Conservation (phyloP, 768 basidiomycete species). For the Lyophyllum semitale region DNA sequence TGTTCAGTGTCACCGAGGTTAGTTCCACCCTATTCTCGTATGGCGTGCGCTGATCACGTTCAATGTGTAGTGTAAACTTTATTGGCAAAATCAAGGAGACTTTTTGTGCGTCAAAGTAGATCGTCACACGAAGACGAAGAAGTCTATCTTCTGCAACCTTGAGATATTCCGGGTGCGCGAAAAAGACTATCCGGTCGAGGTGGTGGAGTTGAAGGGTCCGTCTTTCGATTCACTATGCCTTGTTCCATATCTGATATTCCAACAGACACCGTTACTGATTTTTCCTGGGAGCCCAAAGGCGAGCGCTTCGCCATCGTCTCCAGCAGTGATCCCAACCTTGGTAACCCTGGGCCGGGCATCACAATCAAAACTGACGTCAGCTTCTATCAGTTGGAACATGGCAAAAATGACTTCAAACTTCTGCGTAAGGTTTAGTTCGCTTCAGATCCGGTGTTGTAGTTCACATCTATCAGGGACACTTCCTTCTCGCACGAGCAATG, state of each 20-base stretch:
- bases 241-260: conserved; percentile 12
- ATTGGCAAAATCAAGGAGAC: conserved; percentile 98
- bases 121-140: conserved; percentile 97
- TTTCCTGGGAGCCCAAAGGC: conserved; percentile 99
- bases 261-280: conserved; percentile 89
- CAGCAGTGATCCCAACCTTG: conserved; percentile 90
- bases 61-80: conserved; percentile 81
- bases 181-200: conserved; percentile 97
- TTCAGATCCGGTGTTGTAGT: conserved; percentile 9
- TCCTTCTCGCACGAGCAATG: conserved; percentile 84
- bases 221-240: neutral
- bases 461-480: conserved; percentile 58
- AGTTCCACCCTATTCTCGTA: conserved; percentile 25
- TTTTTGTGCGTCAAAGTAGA: conserved; percentile 99
- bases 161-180: conserved; percentile 98
- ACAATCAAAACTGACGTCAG: conserved; percentile 96
- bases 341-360: conserved; percentile 85
- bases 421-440: conserved; percentile 57
- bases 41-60: conserved; percentile 2
- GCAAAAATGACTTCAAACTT: conserved; percentile 92
- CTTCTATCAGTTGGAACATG: conserved; percentile 92
- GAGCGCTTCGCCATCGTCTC: conserved; percentile 96
- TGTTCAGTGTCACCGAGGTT: conserved; percentile 98
- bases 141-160: conserved; percentile 96
- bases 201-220: conserved; percentile 92